A percentile compares a stretch with the other conserved stretches of the same genome.
Conservation (phyloP, 2,329 filamentous ascomycete genomes). For the Zopfia rhizophila region DNA sequence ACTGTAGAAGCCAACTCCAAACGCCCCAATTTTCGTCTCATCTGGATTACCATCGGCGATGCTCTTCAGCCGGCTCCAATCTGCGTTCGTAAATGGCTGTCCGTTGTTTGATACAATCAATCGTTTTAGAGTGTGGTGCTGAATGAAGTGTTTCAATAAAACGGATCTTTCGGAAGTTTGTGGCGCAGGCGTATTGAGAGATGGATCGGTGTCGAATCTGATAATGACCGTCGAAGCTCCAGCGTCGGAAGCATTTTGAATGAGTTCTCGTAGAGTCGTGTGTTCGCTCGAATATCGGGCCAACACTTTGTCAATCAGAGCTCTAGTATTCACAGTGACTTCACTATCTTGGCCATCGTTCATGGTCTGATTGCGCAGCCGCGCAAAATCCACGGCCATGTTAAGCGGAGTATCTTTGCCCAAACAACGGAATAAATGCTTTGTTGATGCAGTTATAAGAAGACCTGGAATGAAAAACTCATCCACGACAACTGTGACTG, state of each 20-base stretch:
- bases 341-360: slow-evolving; percentile 93
- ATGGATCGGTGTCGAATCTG: slow-evolving; percentile 91
- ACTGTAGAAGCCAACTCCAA: slow-evolving; percentile 98
- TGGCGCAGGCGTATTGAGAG: slow-evolving; percentile 77
- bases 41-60: slow-evolving; percentile 99
- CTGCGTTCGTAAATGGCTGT: slow-evolving; percentile 84
- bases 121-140: slow-evolving; percentile 85
- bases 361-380: slow-evolving; percentile 87
- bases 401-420: background rate
- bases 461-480: background rate
- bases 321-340: slow-evolving; percentile 96
- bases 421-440: background rate
- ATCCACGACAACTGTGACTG: background rate
- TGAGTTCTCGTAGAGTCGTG: slow-evolving; percentile 86
- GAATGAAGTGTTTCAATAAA: slow-evolving; percentile 81
- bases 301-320: slow-evolving; percentile 96
- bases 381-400: slow-evolving; percentile 64
- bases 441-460: slow-evolving; percentile 2
- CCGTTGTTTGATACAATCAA: slow-evolving; percentile 95
- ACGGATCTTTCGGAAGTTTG: slow-evolving; percentile 73
- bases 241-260: slow-evolving; percentile 98
- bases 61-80: slow-evolving; percentile 92
- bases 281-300: slow-evolving; percentile 97
- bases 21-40: slow-evolving; percentile 98
- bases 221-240: slow-evolving; percentile 89